Evolutionary conservation across 2,329 filamentous ascomycete genomes (phyloP), one percentile per base, ranked within the genome.

Genomic region (Trichoderma harzianum): DNA sequence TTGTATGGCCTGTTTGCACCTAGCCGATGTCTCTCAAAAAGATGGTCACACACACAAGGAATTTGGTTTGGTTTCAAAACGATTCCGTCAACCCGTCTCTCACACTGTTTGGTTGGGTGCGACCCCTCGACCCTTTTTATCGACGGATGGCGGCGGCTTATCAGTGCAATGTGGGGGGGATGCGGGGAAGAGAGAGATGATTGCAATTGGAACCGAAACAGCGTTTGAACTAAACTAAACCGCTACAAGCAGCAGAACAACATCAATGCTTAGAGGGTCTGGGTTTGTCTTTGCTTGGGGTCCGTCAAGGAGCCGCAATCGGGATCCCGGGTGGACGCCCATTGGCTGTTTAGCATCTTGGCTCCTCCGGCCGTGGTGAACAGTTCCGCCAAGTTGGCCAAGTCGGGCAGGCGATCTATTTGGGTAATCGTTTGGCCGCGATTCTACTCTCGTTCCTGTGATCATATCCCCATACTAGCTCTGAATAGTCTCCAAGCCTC

Each of bases 61-160:
- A 7, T 36, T 36, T 36, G 34, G 14, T 21, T 47, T 47, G 39
- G 43, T 21, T 47, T 21, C 43, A 43, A 21, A 21, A 51, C 43
- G 43, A 51, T 21, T 12, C 47, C n/a, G 47, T 24, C 47, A 51
- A 21, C 5, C 47, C 21, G 43, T 28, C 32, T 51, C 43, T 51
- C 30, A 18, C 47, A 10, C n/a, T 24, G 39, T n/a, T 43, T 18
- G 63, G 63, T 26, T 51, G 43, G 43, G 63, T 55, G 63, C 64
- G 64, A 57, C 64, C 39, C 39, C 21, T 58, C 24, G 14, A n/a
- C 26, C 36, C 61, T 60, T 70, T 70, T 55, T 70, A 72, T 72
- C 67, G 39, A 39, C 71, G 71, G 71, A 60, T 73, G 63, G 53
- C 57, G 43, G 62, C 68, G 71, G 71, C 71, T 73, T 73, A 73